A percentile compares a stretch with the other conserved stretches of the same genome.
phyloP scores from a whole-genome alignment of 1,139 yeast species.

The Lizanozyma gosingica region DNA sequence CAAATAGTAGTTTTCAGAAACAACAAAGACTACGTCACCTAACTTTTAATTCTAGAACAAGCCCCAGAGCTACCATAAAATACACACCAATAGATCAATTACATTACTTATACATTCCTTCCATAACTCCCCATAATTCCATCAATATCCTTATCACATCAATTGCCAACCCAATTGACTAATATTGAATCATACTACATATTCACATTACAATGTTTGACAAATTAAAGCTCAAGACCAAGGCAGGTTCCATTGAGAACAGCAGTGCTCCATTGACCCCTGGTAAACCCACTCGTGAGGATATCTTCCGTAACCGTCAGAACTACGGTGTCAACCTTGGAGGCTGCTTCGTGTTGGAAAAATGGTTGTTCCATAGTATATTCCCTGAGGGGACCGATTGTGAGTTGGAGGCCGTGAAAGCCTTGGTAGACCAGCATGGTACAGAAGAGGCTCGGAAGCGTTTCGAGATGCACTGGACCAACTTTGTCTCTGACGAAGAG shows the following conservation, averaged over 20 bases:
- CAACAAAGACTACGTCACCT: too few species aligned
- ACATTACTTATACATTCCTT: too few species aligned
- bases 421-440: slow-evolving; percentile 41
- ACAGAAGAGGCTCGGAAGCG: slow-evolving; percentile 42
- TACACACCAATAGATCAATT: too few species aligned
- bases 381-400: slow-evolving; percentile 44
- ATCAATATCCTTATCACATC: too few species aligned
- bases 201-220: too few species aligned
- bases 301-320: slow-evolving; percentile 55
- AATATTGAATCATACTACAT: too few species aligned
- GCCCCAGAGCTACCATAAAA: too few species aligned
- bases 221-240: slow-evolving; percentile 31
- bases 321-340: slow-evolving; percentile 89
- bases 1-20: too few species aligned
- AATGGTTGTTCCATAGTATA: slow-evolving; percentile 55
- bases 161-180: too few species aligned
- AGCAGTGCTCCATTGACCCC: slow-evolving; percentile 21
- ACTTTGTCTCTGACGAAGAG: slow-evolving; percentile 59
- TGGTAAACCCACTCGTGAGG: slow-evolving; percentile 35
- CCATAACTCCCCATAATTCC: too few species aligned
- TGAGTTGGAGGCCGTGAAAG: slow-evolving; percentile 69
- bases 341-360: slow-evolving; percentile 71
- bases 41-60: too few species aligned
- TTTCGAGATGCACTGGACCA: slow-evolving; percentile 63
- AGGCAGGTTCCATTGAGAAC: slow-evolving; percentile 20